Conservation (phyloP, 768 basidiomycete species). For the Cubamyces sp. region DNA sequence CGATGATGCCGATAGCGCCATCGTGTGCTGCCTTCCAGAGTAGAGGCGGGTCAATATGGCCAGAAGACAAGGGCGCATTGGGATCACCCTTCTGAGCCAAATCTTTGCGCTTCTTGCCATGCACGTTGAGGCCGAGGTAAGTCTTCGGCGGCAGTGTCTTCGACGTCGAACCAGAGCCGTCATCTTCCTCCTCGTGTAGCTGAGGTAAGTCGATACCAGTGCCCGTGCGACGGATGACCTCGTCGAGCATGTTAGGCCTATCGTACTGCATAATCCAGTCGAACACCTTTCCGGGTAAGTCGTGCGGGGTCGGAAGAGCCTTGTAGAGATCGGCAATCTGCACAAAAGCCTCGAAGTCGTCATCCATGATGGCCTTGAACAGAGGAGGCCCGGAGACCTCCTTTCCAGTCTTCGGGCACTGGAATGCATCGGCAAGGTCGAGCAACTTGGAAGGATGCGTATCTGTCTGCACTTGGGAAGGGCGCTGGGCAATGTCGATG, state of each 20-base stretch:
- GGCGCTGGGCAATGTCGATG: conserved; percentile 55
- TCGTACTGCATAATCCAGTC: conserved; percentile 45
- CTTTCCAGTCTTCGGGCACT: conserved; percentile 8
- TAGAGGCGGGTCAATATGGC: conserved; percentile 26
- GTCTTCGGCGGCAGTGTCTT: conserved; percentile 40
- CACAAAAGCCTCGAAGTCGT: conserved; percentile 56
- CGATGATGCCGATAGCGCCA: conserved; percentile 41
- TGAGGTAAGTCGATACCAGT: conserved; percentile 26
- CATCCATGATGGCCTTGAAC: conserved; percentile 42
- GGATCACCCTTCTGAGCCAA: conserved; percentile 56
- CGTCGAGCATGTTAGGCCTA: conserved; percentile 55
- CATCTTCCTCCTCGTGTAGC: conserved; percentile 34
- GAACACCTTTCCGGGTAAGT: conserved; percentile 31
- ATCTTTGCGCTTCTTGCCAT: conserved; percentile 65
- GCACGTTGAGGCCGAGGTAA: conserved; percentile 64
- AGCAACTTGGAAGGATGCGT: conserved; percentile 46
- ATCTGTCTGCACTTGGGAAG: conserved; percentile 47
- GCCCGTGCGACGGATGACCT: conserved; percentile 58
- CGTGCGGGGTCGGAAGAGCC: conserved; percentile 35
- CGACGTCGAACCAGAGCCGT: conserved; percentile 24
- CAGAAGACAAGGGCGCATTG: conserved; percentile 35
- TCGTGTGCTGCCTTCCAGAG: conserved; percentile 49
- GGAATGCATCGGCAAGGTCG: conserved; percentile 9
- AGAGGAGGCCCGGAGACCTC: conserved; percentile 32
- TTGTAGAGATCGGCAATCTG: conserved; percentile 51